Evolutionary conservation across 2,329 filamentous ascomycete genomes (phyloP).

Genomic region (Ceratocystis diversiconidia): DNA sequence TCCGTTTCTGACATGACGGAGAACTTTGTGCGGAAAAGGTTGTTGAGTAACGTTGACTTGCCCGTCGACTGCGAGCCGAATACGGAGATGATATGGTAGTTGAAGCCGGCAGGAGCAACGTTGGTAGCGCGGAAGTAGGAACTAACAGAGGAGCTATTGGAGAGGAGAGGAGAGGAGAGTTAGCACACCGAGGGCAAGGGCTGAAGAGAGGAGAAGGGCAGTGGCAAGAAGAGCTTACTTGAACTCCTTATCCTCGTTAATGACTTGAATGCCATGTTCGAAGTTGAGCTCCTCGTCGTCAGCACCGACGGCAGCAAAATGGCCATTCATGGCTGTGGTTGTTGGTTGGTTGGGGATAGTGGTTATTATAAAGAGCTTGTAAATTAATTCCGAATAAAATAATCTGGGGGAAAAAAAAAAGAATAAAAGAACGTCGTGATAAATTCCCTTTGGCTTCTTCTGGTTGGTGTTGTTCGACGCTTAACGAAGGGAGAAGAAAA

Average conservation of each 20-base stretch:
- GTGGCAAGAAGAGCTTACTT: conserved; percentile 47
- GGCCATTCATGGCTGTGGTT: conserved; percentile 51
- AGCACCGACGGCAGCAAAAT: conserved; percentile 62
- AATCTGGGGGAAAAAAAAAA: neutral
- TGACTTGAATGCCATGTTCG: conserved; percentile 90
- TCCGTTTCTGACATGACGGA: conserved; percentile 95
- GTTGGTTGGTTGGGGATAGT: too few species aligned
- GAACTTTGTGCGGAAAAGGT: conserved; percentile 90
- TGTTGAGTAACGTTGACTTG: conserved; percentile 92
- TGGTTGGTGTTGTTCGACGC: neutral
- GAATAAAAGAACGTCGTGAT: neutral
- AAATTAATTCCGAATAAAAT: neutral
- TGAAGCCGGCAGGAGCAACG: conserved; percentile 82
- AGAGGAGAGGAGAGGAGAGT: conserved; percentile 15
- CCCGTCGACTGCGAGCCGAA: conserved; percentile 98
- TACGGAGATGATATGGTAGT: conserved; percentile 97
- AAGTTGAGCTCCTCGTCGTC: conserved; percentile 53
- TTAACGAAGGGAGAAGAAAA: neutral
- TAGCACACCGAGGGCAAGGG: conserved; percentile 16
- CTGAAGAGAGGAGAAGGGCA: neutral
- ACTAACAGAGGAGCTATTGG: conserved; percentile 54
- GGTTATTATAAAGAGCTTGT: too few species aligned
- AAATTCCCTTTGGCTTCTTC: neutral
- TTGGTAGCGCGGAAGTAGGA: conserved; percentile 68
- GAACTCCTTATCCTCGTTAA: conserved; percentile 79